These are phyloP conservation scores for Luvunga scandens DNA, from an alignment of 345 rosid genomes.

Conservation along the genomic window DNA sequence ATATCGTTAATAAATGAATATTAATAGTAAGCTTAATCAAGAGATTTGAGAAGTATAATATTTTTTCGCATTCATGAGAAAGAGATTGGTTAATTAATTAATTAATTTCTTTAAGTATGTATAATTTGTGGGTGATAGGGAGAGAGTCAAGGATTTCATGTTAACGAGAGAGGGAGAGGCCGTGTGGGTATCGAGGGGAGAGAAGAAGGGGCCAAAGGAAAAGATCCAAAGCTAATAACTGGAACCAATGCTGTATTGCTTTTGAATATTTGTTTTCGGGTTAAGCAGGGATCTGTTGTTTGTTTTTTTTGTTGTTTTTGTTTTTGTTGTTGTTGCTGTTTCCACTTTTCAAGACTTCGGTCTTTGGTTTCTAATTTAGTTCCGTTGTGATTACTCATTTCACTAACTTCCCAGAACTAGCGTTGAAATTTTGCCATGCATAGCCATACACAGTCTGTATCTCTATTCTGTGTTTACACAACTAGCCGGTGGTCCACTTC, in stretches of 20 bases:
- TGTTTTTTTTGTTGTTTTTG: slow-evolving; percentile 43
- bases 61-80: neutral
- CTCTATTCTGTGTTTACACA: neutral
- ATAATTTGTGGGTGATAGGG: neutral
- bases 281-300: slow-evolving; percentile 39
- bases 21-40: neutral
- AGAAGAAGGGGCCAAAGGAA: slow-evolving; percentile 55
- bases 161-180: slow-evolving; percentile 14
- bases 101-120: neutral
- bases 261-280: slow-evolving; percentile 28
- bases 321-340: slow-evolving; percentile 22
- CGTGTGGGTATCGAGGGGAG: slow-evolving; percentile 34
- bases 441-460: neutral
- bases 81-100: neutral
- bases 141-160: slow-evolving; percentile 4
- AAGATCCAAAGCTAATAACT: slow-evolving; percentile 45
- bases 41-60: too few species aligned
- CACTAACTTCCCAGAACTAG: slow-evolving; percentile 4
- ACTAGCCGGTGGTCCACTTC: neutral
- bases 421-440: slow-evolving; percentile 4
- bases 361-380: neutral
- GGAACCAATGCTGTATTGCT: slow-evolving; percentile 41
- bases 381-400: slow-evolving; percentile 22
- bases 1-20: neutral
- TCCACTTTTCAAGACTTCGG: slow-evolving; percentile 31